Evolutionary conservation across 148 eudicot species (phyloP).

Genomic region (Silene latifolia): DNA sequence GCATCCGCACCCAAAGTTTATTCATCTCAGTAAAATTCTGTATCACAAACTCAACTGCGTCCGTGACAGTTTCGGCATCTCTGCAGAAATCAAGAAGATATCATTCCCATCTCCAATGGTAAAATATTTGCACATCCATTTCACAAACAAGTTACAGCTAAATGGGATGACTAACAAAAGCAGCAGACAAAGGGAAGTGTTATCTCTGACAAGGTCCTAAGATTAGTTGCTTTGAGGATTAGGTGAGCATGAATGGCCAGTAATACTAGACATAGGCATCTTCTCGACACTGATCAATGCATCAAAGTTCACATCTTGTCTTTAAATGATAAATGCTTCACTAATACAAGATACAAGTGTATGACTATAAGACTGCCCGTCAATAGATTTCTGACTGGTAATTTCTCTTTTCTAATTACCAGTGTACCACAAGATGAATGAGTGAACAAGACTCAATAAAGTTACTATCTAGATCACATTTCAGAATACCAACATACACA

Average conservation of each 20-base stretch:
- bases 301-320: background rate
- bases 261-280: background rate
- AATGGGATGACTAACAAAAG: background rate
- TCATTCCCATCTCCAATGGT: slow-evolving; percentile 17
- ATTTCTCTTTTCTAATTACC: background rate
- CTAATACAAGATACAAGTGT: background rate
- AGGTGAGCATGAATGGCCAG: background rate
- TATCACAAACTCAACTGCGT: slow-evolving; percentile 94
- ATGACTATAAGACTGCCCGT: background rate
- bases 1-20: slow-evolving; percentile 99
- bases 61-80: slow-evolving; percentile 84
- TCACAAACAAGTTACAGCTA: background rate
- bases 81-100: slow-evolving; percentile 42
- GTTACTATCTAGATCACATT: background rate
- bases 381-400: background rate
- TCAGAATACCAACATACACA: slow-evolving; percentile 1
- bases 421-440: background rate
- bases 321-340: background rate
- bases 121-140: background rate
- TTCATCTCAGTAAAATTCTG: slow-evolving; percentile 99
- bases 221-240: background rate
- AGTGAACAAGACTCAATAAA: slow-evolving; percentile 9
- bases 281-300: background rate
- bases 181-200: background rate
- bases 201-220: background rate